These are phyloP conservation scores for Oryza longistaminata DNA, from an alignment of 176 grass and related monocot species.

Conservation along the genomic window DNA sequence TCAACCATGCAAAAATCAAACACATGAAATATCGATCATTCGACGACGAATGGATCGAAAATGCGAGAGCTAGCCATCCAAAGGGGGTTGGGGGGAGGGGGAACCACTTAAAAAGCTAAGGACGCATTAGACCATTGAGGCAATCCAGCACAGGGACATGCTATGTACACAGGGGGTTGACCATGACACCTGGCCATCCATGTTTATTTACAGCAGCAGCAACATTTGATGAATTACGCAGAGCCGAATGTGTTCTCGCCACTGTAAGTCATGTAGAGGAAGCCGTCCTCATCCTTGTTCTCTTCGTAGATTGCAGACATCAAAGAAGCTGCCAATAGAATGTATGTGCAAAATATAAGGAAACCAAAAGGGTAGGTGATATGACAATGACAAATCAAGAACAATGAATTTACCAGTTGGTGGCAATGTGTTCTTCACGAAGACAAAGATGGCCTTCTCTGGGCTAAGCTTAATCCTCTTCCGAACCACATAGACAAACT, in stretches of 20 bases:
- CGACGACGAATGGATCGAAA: no score
- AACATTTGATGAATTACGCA: slow-evolving; percentile 18
- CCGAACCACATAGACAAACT: slow-evolving; percentile 86
- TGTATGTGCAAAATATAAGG: not conserved
- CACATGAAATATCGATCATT: no score
- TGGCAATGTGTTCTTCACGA: slow-evolving; percentile 81
- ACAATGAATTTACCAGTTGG: slow-evolving; percentile 52
- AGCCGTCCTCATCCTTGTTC: slow-evolving; percentile 91
- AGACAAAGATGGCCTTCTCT: slow-evolving; percentile 92
- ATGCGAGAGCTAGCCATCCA: no score
- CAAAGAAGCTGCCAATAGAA: slow-evolving; percentile 55
- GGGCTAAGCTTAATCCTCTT: slow-evolving; percentile 91
- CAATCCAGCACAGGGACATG: slow-evolving; percentile 25
- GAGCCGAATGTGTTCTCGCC: slow-evolving; percentile 88
- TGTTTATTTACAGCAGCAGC: slow-evolving; percentile 49
- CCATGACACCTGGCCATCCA: slow-evolving; percentile 5
- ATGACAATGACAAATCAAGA: not conserved
- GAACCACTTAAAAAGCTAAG: slow-evolving; percentile 25
- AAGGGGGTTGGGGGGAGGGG: no score
- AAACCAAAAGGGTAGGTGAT: not conserved
- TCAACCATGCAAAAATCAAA: no score
- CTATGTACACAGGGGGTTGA: slow-evolving; percentile 35
- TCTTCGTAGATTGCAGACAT: slow-evolving; percentile 94
- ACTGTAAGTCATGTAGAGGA: slow-evolving; percentile 97
- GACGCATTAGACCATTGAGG: slow-evolving; percentile 22